phyloP scores from a whole-genome alignment of 306 rosid genomes.

The Ormosia emarginata region DNA sequence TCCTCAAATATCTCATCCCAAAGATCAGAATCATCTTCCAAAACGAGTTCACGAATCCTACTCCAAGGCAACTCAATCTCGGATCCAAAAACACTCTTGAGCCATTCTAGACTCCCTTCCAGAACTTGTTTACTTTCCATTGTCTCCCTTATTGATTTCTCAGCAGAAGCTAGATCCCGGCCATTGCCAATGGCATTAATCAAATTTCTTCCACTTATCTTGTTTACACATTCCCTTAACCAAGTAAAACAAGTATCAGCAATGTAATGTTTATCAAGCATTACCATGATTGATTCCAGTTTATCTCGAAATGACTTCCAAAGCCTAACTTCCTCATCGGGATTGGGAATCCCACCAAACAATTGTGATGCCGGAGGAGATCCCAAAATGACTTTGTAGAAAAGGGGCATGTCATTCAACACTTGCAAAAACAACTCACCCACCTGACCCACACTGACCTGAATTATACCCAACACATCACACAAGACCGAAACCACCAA shows the following conservation, averaged over 20 bases:
- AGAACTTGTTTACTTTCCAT: conserved; percentile 88
- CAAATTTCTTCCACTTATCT: conserved; percentile 71
- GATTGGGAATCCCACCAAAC: conserved; percentile 95
- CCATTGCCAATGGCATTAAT: conserved; percentile 71
- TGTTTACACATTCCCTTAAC: conserved; percentile 71
- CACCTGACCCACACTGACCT: conserved; percentile 89
- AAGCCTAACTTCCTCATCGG: conserved; percentile 93
- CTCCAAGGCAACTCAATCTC: conserved; percentile 98
- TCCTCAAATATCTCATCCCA: conserved; percentile 94
- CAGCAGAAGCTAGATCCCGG: conserved; percentile 78
- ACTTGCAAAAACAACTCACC: conserved; percentile 93
- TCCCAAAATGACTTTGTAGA: conserved; percentile 68
- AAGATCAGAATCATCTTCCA: conserved; percentile 86
- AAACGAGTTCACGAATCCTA: conserved; percentile 84
- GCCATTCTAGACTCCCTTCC: conserved; percentile 93
- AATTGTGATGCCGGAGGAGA: conserved; percentile 88
- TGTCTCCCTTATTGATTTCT: conserved; percentile 84
- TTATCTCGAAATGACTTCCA: conserved; percentile 87
- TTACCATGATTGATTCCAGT: conserved; percentile 61
- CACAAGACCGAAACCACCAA: conserved; percentile 70
- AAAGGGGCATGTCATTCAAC: conserved; percentile 86
- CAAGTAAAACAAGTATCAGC: conserved; percentile 69
- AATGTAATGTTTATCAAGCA: conserved; percentile 69
- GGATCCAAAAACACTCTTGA: conserved; percentile 88
- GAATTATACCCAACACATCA: conserved; percentile 79